Evolutionary conservation across 2,329 filamentous ascomycete species (phyloP), one percentile per base, ranked within the genome.

Genomic region (Coniochaeta pulveracea): DNA sequence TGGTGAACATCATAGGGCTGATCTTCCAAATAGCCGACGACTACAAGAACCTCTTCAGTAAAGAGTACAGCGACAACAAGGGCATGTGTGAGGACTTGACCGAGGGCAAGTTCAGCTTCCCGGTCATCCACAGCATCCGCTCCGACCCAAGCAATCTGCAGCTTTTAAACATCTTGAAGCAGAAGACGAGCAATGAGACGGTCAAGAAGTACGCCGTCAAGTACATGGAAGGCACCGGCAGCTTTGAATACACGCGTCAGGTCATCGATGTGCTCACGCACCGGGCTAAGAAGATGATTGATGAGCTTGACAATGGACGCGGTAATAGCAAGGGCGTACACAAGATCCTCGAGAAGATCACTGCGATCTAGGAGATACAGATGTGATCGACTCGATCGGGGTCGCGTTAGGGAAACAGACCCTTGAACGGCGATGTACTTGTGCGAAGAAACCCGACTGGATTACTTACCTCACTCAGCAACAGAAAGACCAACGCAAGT

Each of bases 31-130:
- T 93, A 58, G 75, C 83, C 46, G 84, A 89, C 62, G 91, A 98
- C 67, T 94, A 94, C 61, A 76, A 86, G 56, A 96, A 96, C 55
- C 75, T 98, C 26, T 72, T 69, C 19, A 73, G 68, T 12, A 63
- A 61, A n/a, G 68, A 77, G 48, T 95, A 95, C 64, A 78, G 77
- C 23, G 66, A 80, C 42, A 89, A 93, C 57, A 96, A 96, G 63
- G 91, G 89, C 32, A 72, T 94, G 45, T 93, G 85, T 56, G 89
- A 96, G 62, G 91, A 96, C 57, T 61, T 96, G 46, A 95, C 86
- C 1, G 91, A 96, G 61, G 89, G 89, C 42, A 96, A 96, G 66
- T 95, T 95, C 63, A 89, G 81, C 17, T 95, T 95, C 54, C 86
- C 88, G 25, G 79, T 96, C 48, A 94, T 96, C 48, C 89, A 96